phyloP scores from a whole-genome alignment of 306 rosid genomes.

The Ormosia semicastrata region DNA sequence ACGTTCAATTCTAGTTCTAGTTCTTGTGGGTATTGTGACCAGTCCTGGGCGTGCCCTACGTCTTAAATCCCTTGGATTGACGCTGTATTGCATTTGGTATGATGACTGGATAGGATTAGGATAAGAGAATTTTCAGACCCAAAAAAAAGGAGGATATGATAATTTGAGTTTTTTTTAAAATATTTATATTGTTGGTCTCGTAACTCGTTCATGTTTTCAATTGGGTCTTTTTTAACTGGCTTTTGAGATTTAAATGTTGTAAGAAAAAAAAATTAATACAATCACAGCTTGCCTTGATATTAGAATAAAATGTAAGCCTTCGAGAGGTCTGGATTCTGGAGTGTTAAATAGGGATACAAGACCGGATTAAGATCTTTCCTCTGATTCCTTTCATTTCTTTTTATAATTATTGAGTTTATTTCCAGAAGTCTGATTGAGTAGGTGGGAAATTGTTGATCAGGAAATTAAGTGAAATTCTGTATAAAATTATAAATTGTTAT shows the following conservation, averaged over 20 bases:
- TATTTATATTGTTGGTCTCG: background rate
- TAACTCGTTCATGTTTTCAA: background rate
- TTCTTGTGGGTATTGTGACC: slow-evolving; percentile 14
- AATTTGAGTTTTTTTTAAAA: background rate
- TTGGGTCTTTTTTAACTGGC: background rate
- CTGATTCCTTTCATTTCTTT: too few species aligned
- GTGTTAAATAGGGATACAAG: too few species aligned
- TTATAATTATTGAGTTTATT: too few species aligned
- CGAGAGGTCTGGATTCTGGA: too few species aligned
- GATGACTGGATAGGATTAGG: slow-evolving; percentile 10
- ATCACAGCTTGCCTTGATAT: background rate
- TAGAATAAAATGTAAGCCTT: background rate
- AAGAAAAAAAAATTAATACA: background rate
- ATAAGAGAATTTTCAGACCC: background rate
- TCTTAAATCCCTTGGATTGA: background rate
- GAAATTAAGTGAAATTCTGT: too few species aligned
- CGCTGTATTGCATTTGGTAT: slow-evolving; percentile 23
- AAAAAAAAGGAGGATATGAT: background rate
- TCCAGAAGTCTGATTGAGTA: too few species aligned
- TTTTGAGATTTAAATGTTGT: background rate
- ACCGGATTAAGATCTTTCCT: too few species aligned
- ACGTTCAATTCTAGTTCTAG: slow-evolving; percentile 15
- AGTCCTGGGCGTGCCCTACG: background rate
- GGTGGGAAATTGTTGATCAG: too few species aligned
- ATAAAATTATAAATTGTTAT: too few species aligned